A percentile compares a stretch with the other conserved stretches of the same genome.
Conservation (phyloP, 306 rosid genomes). For the Gastrolobium bilobum region DNA sequence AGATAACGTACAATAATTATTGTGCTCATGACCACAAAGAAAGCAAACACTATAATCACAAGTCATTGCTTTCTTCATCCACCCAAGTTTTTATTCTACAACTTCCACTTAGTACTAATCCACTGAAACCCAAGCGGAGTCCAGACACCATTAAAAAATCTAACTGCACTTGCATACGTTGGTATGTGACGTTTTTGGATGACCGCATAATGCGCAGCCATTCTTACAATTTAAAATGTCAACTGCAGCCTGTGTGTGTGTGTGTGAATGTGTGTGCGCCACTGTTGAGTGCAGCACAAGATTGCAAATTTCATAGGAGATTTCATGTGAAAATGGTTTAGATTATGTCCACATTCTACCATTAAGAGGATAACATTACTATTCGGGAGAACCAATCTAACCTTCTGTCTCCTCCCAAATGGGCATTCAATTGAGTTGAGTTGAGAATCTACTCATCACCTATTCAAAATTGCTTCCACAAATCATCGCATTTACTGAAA, state of each 20-base stretch:
- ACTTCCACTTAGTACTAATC: no score
- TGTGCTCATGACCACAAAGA: no score
- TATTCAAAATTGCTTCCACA: conserved; percentile 26
- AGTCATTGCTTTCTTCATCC: no score
- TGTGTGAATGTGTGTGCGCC: conserved; percentile 13
- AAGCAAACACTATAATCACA: no score
- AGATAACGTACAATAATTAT: no score
- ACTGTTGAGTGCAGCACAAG: conserved; percentile 17
- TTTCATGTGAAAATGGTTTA: neutral
- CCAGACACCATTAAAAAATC: no score
- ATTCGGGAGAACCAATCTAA: neutral
- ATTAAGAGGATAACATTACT: neutral
- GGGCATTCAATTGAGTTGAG: conserved; percentile 33
- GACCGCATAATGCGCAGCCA: neutral
- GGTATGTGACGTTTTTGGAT: no score
- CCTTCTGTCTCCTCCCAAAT: conserved; percentile 34
- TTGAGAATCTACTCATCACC: conserved; percentile 54
- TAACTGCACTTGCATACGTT: no score
- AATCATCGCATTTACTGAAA: conserved; percentile 32
- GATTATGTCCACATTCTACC: conserved; percentile 1
- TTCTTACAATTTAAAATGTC: conserved; percentile 34
- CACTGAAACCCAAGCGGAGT: no score
- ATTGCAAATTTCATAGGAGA: neutral
- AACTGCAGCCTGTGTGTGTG: conserved; percentile 14
- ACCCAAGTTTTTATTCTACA: no score